Percentiles rank a stretch among this genome's conserved stretches.
These are phyloP conservation scores for Apiospora hydei DNA, from an alignment of 2,329 filamentous ascomycete species.

Conservation along the genomic window DNA sequence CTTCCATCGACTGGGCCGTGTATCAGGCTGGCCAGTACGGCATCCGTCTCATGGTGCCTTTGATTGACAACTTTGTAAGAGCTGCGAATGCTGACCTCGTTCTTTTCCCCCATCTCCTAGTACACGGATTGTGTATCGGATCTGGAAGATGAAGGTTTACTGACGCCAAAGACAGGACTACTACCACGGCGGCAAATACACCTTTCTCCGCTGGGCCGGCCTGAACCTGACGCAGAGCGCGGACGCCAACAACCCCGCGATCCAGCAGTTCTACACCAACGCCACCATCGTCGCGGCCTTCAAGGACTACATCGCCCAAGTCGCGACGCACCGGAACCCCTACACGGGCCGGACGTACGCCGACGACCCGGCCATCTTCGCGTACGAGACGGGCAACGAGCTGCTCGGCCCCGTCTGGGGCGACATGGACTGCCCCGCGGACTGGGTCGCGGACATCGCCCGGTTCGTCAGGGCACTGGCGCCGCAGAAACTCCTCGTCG, in stretches of 20 bases:
- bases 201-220: constrained; percentile 55
- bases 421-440: constrained; percentile 51
- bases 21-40: constrained; percentile 53
- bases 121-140: neutral
- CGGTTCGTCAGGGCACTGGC: constrained; percentile 51
- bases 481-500: constrained; percentile 53
- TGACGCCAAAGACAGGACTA: constrained; percentile 45
- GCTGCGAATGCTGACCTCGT: constrained; percentile 21
- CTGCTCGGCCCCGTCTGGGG: constrained; percentile 51
- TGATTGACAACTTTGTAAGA: constrained; percentile 54
- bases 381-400: constrained; percentile 58
- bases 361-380: constrained; percentile 57
- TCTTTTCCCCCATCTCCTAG: neutral
- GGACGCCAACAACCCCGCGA: constrained; percentile 42
- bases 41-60: constrained; percentile 51
- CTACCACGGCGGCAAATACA: constrained; percentile 58
- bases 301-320: constrained; percentile 52
- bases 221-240: constrained; percentile 49
- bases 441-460: constrained; percentile 52
- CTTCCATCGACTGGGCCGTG: constrained; percentile 56
- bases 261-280: constrained; percentile 57
- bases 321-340: constrained; percentile 54
- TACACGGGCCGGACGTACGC: constrained; percentile 55
- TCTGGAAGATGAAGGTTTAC: neutral
- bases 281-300: constrained; percentile 49